Base-by-base conservation (phyloP, 306 rosid species). In the Psophocarpus tetragonolobus region DNA sequence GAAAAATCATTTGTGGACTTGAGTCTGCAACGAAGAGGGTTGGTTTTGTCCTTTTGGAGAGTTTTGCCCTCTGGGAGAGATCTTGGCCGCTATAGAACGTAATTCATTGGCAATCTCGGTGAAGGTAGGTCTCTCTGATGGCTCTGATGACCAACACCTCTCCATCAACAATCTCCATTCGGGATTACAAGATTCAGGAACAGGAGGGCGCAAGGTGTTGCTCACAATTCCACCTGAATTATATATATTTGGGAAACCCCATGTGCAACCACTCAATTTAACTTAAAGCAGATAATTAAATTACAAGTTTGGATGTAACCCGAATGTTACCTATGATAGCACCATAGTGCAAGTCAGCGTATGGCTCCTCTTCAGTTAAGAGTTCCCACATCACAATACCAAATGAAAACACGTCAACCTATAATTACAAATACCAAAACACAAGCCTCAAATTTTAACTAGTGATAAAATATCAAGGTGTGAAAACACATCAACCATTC, bases 361-460 rank as follows among this genome's bases (percentile, higher is more conserved):
- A 91, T 15, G 97, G 98, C 85, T 94, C 98, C 29, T 87, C 94
- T 39, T 92, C 97, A 6, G 97, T 94, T 9, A 91, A 88, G 85
- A 94, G 92, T 86, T 94, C 97, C 98, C 98, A 94, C 87, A 91
- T 29, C 75, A 86, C 97, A 29, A 94, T 91, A 21, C 91, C 98
- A 54, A 82, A 91, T 32, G 98, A 94, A 80, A 94, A 94, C 45
- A 91, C 96, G 64, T 94, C 97, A 79, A 94, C 97, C 98, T 91
- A 80, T 38, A 24, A 70, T 18, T 54, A 36, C 12, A 80, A 71
- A 73, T 36, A 20, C 58, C 42, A 61, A 14, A 50, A 24, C 51
- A 32, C 64, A 61, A 14, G 17, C 32, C 42, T 33, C 17, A 66
- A 53, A 45, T 39, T 54, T 54, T 33, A 74, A 11, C 71, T 11